Conservation (phyloP, 2,329 filamentous ascomycete species). For the Fusarium sp. region DNA sequence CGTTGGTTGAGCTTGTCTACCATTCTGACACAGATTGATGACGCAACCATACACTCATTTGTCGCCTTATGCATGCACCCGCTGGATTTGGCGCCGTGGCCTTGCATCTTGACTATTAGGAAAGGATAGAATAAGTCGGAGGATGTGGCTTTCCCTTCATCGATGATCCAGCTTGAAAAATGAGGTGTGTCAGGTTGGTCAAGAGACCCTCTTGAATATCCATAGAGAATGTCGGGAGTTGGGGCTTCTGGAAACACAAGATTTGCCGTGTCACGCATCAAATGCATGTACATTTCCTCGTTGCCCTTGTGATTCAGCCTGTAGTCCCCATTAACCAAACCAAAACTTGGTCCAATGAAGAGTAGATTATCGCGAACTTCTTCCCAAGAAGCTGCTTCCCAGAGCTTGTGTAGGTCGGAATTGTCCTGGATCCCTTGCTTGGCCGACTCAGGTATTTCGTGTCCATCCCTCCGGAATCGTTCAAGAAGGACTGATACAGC, state of each 20-base stretch:
- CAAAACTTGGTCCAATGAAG: not conserved
- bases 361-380: not conserved
- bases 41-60: constrained; percentile 2
- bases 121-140: not conserved
- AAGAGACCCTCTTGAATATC: not conserved
- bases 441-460: not conserved
- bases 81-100: not conserved
- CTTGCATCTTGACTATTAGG: not conserved
- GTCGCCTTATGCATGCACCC: not conserved
- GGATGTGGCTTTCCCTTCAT: not conserved
- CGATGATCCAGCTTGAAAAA: not conserved
- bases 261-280: not conserved
- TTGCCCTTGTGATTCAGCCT: no score
- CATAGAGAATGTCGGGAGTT: not conserved
- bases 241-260: not conserved
- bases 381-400: not conserved
- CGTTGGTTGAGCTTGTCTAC: constrained; percentile 5
- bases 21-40: not conserved
- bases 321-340: not conserved
- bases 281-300: not conserved
- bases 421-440: not conserved
- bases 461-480: not conserved
- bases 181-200: not conserved
- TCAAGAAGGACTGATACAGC: not conserved
- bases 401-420: not conserved